Evolutionary conservation across 1,139 yeast genomes (phyloP).

Genomic region (Saccharomycopsis crataegensis): DNA sequence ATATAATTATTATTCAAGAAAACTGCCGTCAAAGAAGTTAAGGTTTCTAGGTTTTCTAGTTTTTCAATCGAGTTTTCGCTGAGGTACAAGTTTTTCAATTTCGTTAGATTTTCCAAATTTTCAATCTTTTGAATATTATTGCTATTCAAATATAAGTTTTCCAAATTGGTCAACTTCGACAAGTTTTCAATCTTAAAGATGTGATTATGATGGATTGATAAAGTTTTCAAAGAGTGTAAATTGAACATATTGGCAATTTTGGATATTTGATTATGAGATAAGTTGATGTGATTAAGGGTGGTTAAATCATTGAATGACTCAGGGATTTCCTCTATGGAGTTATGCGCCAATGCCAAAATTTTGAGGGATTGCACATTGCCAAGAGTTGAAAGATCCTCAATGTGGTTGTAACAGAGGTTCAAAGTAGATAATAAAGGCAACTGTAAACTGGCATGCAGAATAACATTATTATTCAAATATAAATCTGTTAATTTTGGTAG

Average conservation of each 20-base stretch:
- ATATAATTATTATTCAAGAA: constrained; percentile 10
- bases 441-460: constrained; percentile 26
- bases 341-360: constrained; percentile 42
- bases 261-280: constrained; percentile 35
- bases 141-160: not conserved
- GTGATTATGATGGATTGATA: constrained; percentile 9
- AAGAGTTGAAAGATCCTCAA: constrained; percentile 35
- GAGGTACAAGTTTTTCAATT: constrained; percentile 6
- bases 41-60: constrained; percentile 4
- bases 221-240: constrained; percentile 22
- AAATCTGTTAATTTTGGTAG: constrained; percentile 35
- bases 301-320: constrained; percentile 32
- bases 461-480: constrained; percentile 42
- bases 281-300: constrained; percentile 37
- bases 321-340: constrained; percentile 30
- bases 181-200: constrained; percentile 15
- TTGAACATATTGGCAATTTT: constrained; percentile 34
- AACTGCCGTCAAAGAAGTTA: constrained; percentile 3
- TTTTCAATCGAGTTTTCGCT: constrained; percentile 3
- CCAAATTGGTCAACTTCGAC: not conserved
- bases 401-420: constrained; percentile 42
- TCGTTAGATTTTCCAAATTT: constrained; percentile 3
- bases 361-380: constrained; percentile 29
- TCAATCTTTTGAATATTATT: constrained; percentile 11
- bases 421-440: constrained; percentile 34